Conservation (phyloP, 2,329 filamentous ascomycete genomes). For the Colletotrichum graminicola region DNA sequence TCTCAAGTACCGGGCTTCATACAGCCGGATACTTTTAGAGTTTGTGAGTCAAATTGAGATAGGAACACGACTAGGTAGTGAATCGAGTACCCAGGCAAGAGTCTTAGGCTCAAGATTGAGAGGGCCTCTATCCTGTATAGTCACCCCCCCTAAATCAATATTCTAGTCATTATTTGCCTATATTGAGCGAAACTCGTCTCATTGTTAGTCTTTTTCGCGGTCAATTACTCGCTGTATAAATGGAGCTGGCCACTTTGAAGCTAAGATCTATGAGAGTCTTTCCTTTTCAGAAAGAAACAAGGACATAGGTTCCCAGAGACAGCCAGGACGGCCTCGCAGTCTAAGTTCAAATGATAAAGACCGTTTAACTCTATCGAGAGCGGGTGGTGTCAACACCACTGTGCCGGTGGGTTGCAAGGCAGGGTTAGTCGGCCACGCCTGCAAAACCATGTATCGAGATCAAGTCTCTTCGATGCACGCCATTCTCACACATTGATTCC, state of each 20-base stretch:
- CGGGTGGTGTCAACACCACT: not conserved
- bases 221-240: not conserved
- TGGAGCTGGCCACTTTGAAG: not conserved
- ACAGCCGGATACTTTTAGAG: not conserved
- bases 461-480: not conserved
- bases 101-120: rapidly evolving
- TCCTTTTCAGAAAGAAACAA: not conserved
- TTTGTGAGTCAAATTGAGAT: not conserved
- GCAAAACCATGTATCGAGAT: not conserved
- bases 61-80: not conserved
- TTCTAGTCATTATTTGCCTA: not conserved
- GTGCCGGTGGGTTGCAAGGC: too few relatives aligned
- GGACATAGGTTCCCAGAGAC: not conserved
- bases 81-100: not conserved
- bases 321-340: not conserved
- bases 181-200: not conserved
- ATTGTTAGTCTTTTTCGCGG: not conserved
- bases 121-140: not conserved
- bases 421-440: too few relatives aligned
- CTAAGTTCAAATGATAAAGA: not conserved
- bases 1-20: not conserved
- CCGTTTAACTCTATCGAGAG: not conserved
- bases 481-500: not conserved
- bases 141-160: not conserved
- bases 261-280: not conserved